Evolutionary conservation across 2,329 filamentous ascomycete species (phyloP), one percentile per base, ranked within the genome.

Genomic region (Huntiella omanensis): DNA sequence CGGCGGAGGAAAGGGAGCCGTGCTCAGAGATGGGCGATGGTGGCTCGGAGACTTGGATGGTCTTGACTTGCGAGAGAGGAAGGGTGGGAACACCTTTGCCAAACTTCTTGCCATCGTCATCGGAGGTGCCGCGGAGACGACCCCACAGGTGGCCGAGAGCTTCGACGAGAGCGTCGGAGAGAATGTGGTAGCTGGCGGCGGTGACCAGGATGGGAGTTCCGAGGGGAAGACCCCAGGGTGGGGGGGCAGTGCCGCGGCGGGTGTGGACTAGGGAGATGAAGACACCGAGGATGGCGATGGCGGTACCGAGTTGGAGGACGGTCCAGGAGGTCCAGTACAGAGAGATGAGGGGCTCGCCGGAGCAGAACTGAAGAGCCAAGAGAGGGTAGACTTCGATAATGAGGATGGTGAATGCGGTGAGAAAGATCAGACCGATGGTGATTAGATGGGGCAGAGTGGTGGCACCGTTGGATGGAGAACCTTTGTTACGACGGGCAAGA

Each of bases 261-360:
- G 66, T 62, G 51, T 75, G 69, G 33, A 64, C 62, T 19, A 73
- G 58, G 34, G 71, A 65, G 3, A 76, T 59, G 39, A 72, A 66
- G 50, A 76, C 69, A 22, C 73, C 73, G 10, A 68, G 55, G 54
- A 75, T 73, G 49, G 73, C 73, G 33, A 75, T 73, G 50, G 73
- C 59, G 1, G 69, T 69, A 4, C 72, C 73, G 2, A 75, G 59
- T 53, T 76, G 72, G 4, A 74, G 60, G 64, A 73, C 71, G 16
- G 70, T 72, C 70, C 71, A 76, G 2, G 71, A 73, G 0, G 71
- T 68, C 72, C 72, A 76, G 57, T 74, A 75, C 0, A 76, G 59
- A 1, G 67, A 65, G 59, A 75, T 74, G 47, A 76, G 63, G 52
- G 75, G 68, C 53, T 77, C 73, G 7, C 71, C 71, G 34, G 73